Evolutionary conservation across 1,139 yeast genomes (phyloP).

Genomic region (Spencermartinsiella ligniputridi): DNA sequence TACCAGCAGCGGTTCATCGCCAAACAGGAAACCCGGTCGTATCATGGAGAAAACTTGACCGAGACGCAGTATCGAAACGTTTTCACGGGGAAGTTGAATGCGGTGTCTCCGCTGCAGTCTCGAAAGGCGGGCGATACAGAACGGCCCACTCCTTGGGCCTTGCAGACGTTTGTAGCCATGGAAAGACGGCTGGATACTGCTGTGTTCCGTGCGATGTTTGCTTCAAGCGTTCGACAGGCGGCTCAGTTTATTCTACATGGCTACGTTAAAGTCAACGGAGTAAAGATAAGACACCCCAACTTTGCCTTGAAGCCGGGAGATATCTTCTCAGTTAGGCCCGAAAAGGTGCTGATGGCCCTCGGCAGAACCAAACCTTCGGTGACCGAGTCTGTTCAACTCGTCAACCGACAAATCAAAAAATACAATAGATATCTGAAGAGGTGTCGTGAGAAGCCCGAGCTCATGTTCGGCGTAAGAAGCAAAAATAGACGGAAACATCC

Average conservation of each 20-base stretch:
- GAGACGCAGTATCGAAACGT: slow-evolving; percentile 75
- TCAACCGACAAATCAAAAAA: slow-evolving; percentile 61
- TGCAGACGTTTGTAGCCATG: slow-evolving; percentile 83
- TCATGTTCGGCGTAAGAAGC: slow-evolving; percentile 53
- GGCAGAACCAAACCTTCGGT: slow-evolving; percentile 80
- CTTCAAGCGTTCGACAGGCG: slow-evolving; percentile 91
- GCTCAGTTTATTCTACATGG: slow-evolving; percentile 82
- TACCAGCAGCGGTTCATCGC: slow-evolving; percentile 92
- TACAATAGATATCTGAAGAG: slow-evolving; percentile 70
- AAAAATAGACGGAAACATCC: slow-evolving; percentile 37
- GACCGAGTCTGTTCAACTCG: slow-evolving; percentile 60
- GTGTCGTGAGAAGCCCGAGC: slow-evolving; percentile 56
- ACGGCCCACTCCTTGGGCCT: slow-evolving; percentile 56
- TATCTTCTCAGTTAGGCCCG: slow-evolving; percentile 79
- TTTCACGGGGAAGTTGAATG: slow-evolving; percentile 69
- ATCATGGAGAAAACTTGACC: slow-evolving; percentile 91
- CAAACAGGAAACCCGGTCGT: slow-evolving; percentile 87
- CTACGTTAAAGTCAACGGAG: slow-evolving; percentile 81
- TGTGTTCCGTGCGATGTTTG: slow-evolving; percentile 85
- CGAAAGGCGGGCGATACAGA: slow-evolving; percentile 29
- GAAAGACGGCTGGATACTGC: slow-evolving; percentile 91
- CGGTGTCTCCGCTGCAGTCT: slow-evolving; percentile 62
- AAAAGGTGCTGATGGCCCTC: slow-evolving; percentile 76
- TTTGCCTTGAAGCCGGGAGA: slow-evolving; percentile 81
- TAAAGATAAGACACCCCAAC: slow-evolving; percentile 69